Evolutionary conservation across 257 asterid genomes (phyloP), one percentile per base, ranked within the genome.

Genomic region (Verbena officinalis): DNA sequence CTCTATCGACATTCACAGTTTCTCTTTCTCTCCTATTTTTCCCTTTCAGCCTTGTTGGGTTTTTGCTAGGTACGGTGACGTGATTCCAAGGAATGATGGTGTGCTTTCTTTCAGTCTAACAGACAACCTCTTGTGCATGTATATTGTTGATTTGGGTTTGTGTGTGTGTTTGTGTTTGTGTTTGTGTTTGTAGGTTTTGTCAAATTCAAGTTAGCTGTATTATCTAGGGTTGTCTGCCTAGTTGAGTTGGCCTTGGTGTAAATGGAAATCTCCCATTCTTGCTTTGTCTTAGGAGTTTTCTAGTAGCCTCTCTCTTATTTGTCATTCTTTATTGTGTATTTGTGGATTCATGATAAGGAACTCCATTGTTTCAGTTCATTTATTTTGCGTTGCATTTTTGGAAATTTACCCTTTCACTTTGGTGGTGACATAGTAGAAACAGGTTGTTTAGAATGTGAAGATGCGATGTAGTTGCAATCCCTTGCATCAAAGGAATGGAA

Each of bases 121-220:
- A 21, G 20, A 17, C 7, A 58, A 58, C n/a, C 36, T 22, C 1
- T 19, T 7, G 52, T 16, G 20, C 23, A 24, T 33, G 36, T 39
- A 21, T 20, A 59, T 20, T 59, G 21, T n/a, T 42, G 22, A 39
- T 20, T 40, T 20, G 51, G n/a, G 5, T 39, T n/a, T n/a, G n/a
- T n/a, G n/a, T n/a, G n/a, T n/a, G n/a, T n/a, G n/a, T n/a, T n/a
- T n/a, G n/a, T n/a, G n/a, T n/a, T n/a, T n/a, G n/a, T n/a, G n/a
- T 27, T 59, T 39, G 21, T 39, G 52, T 24, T 33, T 56, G 62
- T 19, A 9, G 51, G 13, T 59, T 16, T 39, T 39, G 64, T 14
- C 10, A 21, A 21, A 39, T 39, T 7, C 40, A 9, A 13, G 38
- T 21, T 36, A 14, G 34, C 16, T 19, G 50, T 19, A 38, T 20